Evolutionary conservation across 2,329 filamentous ascomycete species (phyloP).

Genomic region (Phymatotrichopsis omnivora): DNA sequence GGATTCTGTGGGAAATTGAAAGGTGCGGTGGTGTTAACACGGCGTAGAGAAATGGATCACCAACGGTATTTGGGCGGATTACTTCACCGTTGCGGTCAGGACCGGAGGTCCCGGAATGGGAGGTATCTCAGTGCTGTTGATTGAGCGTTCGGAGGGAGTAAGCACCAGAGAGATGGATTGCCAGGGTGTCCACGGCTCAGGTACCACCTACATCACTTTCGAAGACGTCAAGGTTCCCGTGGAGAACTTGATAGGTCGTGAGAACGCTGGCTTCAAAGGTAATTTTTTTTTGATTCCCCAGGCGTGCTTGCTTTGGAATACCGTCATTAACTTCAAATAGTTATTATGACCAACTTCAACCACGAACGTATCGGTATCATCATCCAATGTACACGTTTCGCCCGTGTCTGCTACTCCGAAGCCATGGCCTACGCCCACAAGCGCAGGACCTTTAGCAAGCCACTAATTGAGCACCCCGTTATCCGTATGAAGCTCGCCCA

Average conservation of each 20-base stretch:
- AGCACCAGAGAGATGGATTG: conserved; percentile 95
- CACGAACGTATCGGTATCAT: conserved; percentile 98
- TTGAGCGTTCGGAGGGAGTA: conserved; percentile 77
- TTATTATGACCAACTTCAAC: conserved; percentile 99
- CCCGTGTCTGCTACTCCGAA: conserved; percentile 94
- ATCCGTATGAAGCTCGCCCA: conserved; percentile 96
- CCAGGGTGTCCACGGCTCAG: conserved; percentile 90
- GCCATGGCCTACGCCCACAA: conserved; percentile 95
- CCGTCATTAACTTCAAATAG: no score
- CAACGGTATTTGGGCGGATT: conserved; percentile 92
- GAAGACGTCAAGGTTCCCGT: conserved; percentile 99
- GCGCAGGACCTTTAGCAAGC: conserved; percentile 91
- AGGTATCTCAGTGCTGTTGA: conserved; percentile 79
- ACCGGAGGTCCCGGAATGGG: conserved; percentile 87
- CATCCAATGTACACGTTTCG: conserved; percentile 92
- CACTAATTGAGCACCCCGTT: conserved; percentile 90
- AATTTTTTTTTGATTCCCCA: not conserved
- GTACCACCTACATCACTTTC: conserved; percentile 95
- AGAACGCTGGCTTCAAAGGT: conserved; percentile 87
- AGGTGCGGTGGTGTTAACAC: not conserved
- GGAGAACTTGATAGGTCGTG: conserved; percentile 96
- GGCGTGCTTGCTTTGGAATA: not conserved
- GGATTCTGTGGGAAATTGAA: not conserved
- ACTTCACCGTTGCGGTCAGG: conserved; percentile 93
- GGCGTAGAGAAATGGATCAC: conserved; percentile 86